phyloP scores from a whole-genome alignment of 768 basidiomycete genomes.

The Chalciporus piperatus region DNA sequence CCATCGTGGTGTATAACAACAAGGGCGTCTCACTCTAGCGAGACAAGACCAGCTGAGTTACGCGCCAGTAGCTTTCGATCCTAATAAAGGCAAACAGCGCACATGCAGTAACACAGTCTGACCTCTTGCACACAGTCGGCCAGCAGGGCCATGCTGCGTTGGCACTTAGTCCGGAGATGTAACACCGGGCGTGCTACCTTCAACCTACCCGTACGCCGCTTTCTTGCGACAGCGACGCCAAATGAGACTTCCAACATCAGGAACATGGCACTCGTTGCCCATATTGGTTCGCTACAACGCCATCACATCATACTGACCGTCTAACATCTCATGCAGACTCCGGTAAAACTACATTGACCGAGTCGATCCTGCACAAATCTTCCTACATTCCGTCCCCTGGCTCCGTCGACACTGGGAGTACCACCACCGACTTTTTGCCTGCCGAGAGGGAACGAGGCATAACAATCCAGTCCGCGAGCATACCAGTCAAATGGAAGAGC shows the following conservation, averaged over 20 bases:
- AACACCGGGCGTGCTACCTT: neutral
- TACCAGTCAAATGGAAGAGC: conserved; percentile 81
- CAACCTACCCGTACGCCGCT: conserved; percentile 11
- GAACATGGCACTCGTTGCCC: conserved; percentile 87
- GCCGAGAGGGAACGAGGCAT: conserved; percentile 89
- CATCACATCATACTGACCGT: neutral
- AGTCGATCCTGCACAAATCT: conserved; percentile 79
- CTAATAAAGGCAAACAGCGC: too few species aligned
- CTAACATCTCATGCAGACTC: conserved; percentile 53
- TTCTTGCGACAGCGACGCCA: conserved; percentile 19
- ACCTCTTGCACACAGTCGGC: neutral
- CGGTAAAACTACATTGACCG: conserved; percentile 86
- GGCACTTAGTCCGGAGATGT: conserved; percentile 11
- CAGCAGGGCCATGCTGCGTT: conserved; percentile 19
- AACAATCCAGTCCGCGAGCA: conserved; percentile 90
- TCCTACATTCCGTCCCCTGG: conserved; percentile 71
- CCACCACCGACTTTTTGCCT: conserved; percentile 86
- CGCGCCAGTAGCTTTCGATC: too few species aligned
- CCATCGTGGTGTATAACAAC: conserved; percentile 23
- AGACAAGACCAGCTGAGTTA: too few species aligned
- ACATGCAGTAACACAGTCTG: too few species aligned
- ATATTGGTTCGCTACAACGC: conserved; percentile 58
- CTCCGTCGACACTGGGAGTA: conserved; percentile 87
- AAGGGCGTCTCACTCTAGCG: too few species aligned
- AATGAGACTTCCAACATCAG: conserved; percentile 46